Percentiles rank a stretch among this genome's conserved stretches.
Conservation (phyloP, 495 filamentous ascomycete species). For the Aspergillus steynii region DNA sequence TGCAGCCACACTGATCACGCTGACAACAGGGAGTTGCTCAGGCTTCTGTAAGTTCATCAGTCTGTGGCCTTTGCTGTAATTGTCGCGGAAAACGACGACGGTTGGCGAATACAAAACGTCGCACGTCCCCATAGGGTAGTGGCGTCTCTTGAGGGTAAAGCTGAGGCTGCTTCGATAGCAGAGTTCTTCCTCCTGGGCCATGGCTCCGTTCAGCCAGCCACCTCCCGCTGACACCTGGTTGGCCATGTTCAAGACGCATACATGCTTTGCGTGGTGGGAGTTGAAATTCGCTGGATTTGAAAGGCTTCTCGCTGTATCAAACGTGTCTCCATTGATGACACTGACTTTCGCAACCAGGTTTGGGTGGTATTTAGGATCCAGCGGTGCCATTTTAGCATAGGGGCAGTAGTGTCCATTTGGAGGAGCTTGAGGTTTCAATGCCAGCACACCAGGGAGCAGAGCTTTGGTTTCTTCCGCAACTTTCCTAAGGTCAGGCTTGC, state of each 20-base stretch:
- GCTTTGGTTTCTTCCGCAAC: conserved; percentile 17
- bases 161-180: conserved; percentile 63
- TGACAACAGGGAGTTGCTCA: conserved; percentile 48
- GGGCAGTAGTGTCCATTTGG: conserved; percentile 22
- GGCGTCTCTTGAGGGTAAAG: conserved; percentile 49
- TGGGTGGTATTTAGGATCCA: conserved; percentile 24
- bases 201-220: conserved; percentile 54
- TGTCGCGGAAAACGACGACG: conserved; percentile 56
- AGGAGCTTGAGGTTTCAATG: conserved; percentile 24
- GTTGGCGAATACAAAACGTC: conserved; percentile 60
- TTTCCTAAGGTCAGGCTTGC: neutral
- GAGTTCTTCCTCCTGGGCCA: conserved; percentile 67
- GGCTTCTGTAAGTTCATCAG: conserved; percentile 37
- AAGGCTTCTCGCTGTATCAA: conserved; percentile 50
- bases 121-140: conserved; percentile 55
- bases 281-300: conserved; percentile 13
- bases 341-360: conserved; percentile 23
- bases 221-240: conserved; percentile 54
- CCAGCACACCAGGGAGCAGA: conserved; percentile 22
- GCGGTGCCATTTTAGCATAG: conserved; percentile 10
- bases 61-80: conserved; percentile 36
- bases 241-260: conserved; percentile 64
- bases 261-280: conserved; percentile 24
- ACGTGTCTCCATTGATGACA: conserved; percentile 52
- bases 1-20: conserved; percentile 61